These are phyloP conservation scores for Cadophora luteo-olivacea DNA, from an alignment of 2,329 filamentous ascomycete genomes.

Conservation along the genomic window DNA sequence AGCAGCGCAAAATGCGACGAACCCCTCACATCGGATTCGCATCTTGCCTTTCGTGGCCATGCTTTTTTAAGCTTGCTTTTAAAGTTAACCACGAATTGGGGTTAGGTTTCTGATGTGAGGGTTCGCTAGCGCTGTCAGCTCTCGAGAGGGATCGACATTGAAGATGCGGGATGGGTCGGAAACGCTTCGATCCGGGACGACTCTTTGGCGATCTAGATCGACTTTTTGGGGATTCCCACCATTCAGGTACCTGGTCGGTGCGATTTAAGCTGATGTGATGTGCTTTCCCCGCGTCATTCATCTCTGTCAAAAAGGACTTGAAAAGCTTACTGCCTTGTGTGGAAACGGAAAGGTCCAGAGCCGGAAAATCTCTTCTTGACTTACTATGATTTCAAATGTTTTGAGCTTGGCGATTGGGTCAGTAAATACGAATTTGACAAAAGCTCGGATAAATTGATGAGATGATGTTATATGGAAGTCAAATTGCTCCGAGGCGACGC, in stretches of 20 bases:
- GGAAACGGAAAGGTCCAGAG: background rate
- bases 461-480: background rate
- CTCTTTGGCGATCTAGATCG: conserved; percentile 7
- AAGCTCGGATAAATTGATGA: background rate
- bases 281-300: conserved; percentile 6
- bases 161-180: conserved; percentile 13
- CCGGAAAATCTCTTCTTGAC: conserved; percentile 7
- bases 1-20: background rate
- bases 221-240: background rate
- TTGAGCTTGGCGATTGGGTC: background rate
- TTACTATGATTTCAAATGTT: conserved; percentile 8
- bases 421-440: background rate
- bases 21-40: conserved; percentile 12
- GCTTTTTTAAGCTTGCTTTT: conserved; percentile 12
- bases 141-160: background rate
- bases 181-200: conserved; percentile 1
- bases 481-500: background rate
- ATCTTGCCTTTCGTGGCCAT: conserved; percentile 12
- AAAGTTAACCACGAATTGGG: background rate
- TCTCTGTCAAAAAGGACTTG: background rate
- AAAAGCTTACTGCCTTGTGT: background rate
- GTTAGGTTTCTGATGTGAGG: background rate
- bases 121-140: background rate
- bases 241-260: conserved; percentile 1
- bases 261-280: background rate